These are phyloP conservation scores for Suhomyces pyralidae DNA, from an alignment of 805 yeast genomes.

Conservation along the genomic window DNA sequence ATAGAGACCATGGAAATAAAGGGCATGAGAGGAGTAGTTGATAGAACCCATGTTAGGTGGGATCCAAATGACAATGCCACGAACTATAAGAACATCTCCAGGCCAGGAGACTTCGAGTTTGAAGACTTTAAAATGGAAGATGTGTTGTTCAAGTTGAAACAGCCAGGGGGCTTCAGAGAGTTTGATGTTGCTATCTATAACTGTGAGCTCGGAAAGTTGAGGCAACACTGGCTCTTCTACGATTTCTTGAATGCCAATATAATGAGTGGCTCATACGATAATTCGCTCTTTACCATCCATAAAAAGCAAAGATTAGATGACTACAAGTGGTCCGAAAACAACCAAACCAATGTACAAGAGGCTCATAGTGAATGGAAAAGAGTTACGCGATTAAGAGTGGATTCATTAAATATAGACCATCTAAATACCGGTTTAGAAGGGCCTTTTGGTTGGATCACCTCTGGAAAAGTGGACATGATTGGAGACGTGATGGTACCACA, in stretches of 20 bases:
- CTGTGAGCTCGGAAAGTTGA: conserved; percentile 71
- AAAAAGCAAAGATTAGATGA: conserved; percentile 62
- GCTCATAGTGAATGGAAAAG: conserved; percentile 46
- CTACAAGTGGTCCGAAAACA: conserved; percentile 21
- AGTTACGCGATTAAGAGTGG: conserved; percentile 78
- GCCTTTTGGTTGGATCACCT: conserved; percentile 95
- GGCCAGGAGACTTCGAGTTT: conserved; percentile 91
- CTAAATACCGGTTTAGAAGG: conserved; percentile 87
- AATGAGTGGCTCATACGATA: conserved; percentile 89
- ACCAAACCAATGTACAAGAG: conserved; percentile 2
- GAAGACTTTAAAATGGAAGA: conserved; percentile 82
- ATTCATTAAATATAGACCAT: conserved; percentile 83
- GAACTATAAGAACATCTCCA: conserved; percentile 66
- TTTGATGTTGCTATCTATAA: conserved; percentile 85
- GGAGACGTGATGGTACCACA: conserved; percentile 87
- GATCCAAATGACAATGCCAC: conserved; percentile 78
- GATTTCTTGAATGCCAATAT: conserved; percentile 82
- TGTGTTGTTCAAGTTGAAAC: conserved; percentile 73
- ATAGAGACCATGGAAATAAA: conserved; percentile 69
- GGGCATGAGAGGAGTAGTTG: conserved; percentile 91
- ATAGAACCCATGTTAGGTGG: conserved; percentile 85
- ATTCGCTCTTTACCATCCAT: conserved; percentile 88
- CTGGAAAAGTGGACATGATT: conserved; percentile 88
- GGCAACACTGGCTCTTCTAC: conserved; percentile 92
- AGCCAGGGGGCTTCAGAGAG: conserved; percentile 78